Evolutionary conservation across 2,329 filamentous ascomycete species (phyloP).

Genomic region (Orbilia blumenaviensis): DNA sequence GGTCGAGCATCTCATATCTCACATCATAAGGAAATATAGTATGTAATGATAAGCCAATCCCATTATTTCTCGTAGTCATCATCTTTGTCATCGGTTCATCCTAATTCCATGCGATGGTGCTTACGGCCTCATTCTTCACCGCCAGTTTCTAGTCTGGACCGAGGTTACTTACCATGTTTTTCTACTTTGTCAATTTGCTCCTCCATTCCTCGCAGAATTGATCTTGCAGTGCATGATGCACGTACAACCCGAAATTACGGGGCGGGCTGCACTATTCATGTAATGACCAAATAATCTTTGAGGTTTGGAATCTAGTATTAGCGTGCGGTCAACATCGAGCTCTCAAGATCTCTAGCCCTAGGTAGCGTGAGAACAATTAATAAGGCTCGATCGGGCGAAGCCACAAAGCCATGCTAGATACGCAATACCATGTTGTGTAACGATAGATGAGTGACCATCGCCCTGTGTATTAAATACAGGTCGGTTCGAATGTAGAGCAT

Average conservation of each 20-base stretch:
- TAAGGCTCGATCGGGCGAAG: constrained; percentile 1
- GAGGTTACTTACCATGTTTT: background rate
- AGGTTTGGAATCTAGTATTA: background rate
- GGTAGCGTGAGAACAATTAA: background rate
- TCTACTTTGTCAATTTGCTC: background rate
- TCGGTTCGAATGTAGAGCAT: background rate
- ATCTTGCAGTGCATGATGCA: background rate
- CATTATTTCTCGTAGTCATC: constrained; percentile 37
- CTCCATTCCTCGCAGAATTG: background rate
- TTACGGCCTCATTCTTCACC: background rate
- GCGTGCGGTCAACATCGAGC: no score
- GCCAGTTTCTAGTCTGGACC: background rate
- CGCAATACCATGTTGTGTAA: constrained; percentile 51
- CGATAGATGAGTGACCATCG: background rate
- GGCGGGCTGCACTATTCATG: background rate
- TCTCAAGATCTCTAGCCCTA: background rate
- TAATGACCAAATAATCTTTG: background rate
- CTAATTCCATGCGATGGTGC: background rate
- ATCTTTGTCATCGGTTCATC: constrained; percentile 21
- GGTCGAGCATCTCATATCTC: constrained; percentile 19
- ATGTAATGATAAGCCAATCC: constrained; percentile 14
- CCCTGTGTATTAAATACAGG: background rate
- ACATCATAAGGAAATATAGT: constrained; percentile 11
- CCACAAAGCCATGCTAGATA: constrained; percentile 16
- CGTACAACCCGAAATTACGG: background rate